Evolutionary conservation across 2,329 filamentous ascomycete species (phyloP), one percentile per base, ranked within the genome.

Genomic region (Chalaropsis thielavioides): DNA sequence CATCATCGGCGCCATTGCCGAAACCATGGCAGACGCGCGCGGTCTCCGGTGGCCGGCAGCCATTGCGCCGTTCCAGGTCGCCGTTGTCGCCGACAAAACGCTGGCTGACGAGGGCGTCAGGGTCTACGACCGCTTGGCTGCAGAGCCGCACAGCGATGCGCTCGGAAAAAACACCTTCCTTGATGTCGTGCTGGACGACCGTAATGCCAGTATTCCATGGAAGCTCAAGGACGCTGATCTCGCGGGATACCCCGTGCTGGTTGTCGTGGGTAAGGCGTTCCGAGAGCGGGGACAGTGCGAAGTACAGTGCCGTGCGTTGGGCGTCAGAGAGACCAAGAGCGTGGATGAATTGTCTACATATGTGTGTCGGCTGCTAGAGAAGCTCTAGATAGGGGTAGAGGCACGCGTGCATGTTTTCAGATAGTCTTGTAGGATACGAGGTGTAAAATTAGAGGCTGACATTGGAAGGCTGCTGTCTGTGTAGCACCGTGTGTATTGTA

Each of bases 161-260:
- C 24, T 58, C 1, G 54, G 54, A n/a, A 31, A 17, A 35, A 35
- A 35, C 17, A 54, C 67, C 6, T 49, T 67, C 44, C 67, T 88
- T 5, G 90, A 95, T 71, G 77, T 81, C 1, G 79, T 90, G 1
- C 74, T 95, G 0, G 91, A 95, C 73, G 91, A 96, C 74, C 80
- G 88, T 19, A 72, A 77, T 11, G 81, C 83, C 69, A 77, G 81
- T 1, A 79, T 96, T 67, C 82, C 84, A 2, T 96, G 90, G 89
- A 97, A 95, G 74, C 78, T 97, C 72, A 85, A 84, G 44, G 94
- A 99, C 75, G 94, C 92, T 0, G 92, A 97, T 73, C 73, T 94
- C 66, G 83, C 92, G 64, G 94, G 94, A 2, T 96, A 95, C 73
- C 92, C 92, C 0, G 79, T 97, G 13, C 79, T 92, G 8, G 79